A percentile compares a stretch with the other conserved stretches of the same genome.
These are phyloP conservation scores for Aspergillus cavernicola DNA, from an alignment of 495 filamentous ascomycete species.

Conservation along the genomic window DNA sequence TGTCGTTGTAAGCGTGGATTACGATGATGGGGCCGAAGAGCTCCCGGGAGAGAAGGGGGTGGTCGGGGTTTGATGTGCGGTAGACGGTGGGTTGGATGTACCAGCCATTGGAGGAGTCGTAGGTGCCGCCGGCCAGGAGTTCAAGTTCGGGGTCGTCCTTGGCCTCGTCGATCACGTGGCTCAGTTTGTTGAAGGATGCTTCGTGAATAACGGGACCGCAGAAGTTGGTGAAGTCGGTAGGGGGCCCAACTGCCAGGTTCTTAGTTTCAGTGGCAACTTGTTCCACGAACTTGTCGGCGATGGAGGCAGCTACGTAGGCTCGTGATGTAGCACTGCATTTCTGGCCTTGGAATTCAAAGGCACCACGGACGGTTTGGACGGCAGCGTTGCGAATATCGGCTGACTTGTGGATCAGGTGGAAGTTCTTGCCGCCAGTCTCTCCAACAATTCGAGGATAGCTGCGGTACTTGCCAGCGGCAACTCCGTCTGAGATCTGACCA, in stretches of 20 bases:
- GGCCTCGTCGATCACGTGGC: constrained; percentile 56
- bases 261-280: constrained; percentile 61
- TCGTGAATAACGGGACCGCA: constrained; percentile 56
- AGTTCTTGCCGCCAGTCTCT: constrained; percentile 88
- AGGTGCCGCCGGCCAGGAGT: constrained; percentile 55
- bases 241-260: constrained; percentile 63
- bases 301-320: constrained; percentile 65
- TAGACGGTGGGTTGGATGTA: constrained; percentile 68
- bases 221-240: constrained; percentile 63
- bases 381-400: constrained; percentile 74
- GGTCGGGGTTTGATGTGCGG: constrained; percentile 58
- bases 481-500: constrained; percentile 67
- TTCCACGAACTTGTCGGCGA: constrained; percentile 63
- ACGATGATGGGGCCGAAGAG: constrained; percentile 63
- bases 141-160: constrained; percentile 60
- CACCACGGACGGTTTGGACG: constrained; percentile 73
- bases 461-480: constrained; percentile 67
- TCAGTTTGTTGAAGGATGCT: constrained; percentile 51
- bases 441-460: constrained; percentile 80
- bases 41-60: constrained; percentile 58
- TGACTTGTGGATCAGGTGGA: constrained; percentile 72
- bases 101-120: constrained; percentile 59
- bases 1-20: constrained; percentile 58
- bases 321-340: constrained; percentile 85
- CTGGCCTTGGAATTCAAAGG: constrained; percentile 84